Evolutionary conservation across 805 yeast species (phyloP).

Genomic region (Candida golubevii): DNA sequence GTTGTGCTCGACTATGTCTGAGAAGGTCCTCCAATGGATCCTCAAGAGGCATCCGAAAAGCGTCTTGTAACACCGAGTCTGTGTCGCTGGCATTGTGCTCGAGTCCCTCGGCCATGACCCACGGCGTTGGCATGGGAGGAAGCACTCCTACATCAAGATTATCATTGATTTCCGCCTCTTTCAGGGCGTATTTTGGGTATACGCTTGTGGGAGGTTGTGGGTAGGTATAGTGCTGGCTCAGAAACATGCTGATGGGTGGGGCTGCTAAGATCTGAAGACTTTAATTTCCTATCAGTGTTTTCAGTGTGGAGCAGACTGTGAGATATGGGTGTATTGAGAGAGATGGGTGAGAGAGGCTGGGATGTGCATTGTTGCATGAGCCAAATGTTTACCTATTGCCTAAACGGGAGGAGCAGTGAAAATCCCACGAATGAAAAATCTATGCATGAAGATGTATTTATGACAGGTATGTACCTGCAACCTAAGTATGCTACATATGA

Average conservation of each 20-base stretch:
- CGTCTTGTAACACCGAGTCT: neutral
- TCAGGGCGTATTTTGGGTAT: neutral
- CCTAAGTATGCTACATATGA: too few species aligned
- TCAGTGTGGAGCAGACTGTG: too few species aligned
- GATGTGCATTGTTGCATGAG: too few species aligned
- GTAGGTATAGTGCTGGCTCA: neutral
- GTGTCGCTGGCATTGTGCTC: neutral
- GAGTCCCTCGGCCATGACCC: neutral
- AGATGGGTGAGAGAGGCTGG: too few species aligned
- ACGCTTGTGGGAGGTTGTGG: conserved; percentile 2
- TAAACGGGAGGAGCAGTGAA: neutral
- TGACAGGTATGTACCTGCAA: too few species aligned
- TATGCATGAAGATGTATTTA: too few species aligned
- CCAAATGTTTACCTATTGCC: conserved; percentile 7
- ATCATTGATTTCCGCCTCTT: conserved; percentile 6
- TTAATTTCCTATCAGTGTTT: too few species aligned
- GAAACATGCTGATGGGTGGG: neutral
- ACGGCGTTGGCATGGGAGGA: conserved; percentile 4
- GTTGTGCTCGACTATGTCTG: conserved; percentile 14
- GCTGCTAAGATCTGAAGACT: too few species aligned
- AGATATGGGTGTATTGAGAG: too few species aligned
- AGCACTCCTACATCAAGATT: conserved; percentile 5
- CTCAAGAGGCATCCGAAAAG: neutral
- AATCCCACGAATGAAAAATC: too few species aligned
- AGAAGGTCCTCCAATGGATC: conserved; percentile 25